Conservation (phyloP, 352 stramenopile genomes). For the Globisporangium rhizosaccharum region DNA sequence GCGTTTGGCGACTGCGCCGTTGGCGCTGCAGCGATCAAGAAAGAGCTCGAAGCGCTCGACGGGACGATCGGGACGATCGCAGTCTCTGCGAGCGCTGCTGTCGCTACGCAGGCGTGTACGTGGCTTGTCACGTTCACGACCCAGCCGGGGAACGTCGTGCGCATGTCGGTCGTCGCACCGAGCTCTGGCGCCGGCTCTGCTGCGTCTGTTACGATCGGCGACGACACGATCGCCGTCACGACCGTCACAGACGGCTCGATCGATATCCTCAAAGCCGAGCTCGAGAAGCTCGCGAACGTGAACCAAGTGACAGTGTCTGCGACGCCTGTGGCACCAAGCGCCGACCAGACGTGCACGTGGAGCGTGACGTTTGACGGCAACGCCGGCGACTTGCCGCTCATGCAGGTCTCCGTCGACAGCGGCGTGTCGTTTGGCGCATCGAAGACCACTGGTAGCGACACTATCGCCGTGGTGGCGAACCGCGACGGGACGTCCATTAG, state of each 20-base stretch:
- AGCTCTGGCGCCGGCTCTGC: constrained; percentile 29
- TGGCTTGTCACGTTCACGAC: constrained; percentile 90
- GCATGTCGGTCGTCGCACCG: constrained; percentile 60
- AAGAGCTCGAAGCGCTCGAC: constrained; percentile 40
- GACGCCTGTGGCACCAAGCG: constrained; percentile 20
- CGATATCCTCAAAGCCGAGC: constrained; percentile 93
- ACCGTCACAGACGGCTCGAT: constrained; percentile 77
- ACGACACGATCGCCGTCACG: constrained; percentile 80
- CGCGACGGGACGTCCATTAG: constrained; percentile 43
- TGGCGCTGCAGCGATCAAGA: constrained; percentile 43
- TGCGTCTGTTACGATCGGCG: constrained; percentile 42
- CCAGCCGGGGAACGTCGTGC: constrained; percentile 79
- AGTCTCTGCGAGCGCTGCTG: constrained; percentile 35
- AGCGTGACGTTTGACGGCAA: constrained; percentile 93
- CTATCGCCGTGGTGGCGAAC: constrained; percentile 32
- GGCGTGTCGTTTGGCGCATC: constrained; percentile 28
- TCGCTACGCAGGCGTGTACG: constrained; percentile 69
- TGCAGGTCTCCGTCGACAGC: constrained; percentile 45
- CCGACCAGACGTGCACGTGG: constrained; percentile 84
- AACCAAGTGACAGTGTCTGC: constrained; percentile 85
- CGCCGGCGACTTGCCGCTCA: constrained; percentile 68
- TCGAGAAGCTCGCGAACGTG: constrained; percentile 89
- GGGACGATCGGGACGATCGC: constrained; percentile 35
- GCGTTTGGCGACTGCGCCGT: constrained; percentile 73
- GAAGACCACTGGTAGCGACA: constrained; percentile 34